phyloP scores from a whole-genome alignment of 495 filamentous ascomycete species.

The Penicillium bovifimosum region DNA sequence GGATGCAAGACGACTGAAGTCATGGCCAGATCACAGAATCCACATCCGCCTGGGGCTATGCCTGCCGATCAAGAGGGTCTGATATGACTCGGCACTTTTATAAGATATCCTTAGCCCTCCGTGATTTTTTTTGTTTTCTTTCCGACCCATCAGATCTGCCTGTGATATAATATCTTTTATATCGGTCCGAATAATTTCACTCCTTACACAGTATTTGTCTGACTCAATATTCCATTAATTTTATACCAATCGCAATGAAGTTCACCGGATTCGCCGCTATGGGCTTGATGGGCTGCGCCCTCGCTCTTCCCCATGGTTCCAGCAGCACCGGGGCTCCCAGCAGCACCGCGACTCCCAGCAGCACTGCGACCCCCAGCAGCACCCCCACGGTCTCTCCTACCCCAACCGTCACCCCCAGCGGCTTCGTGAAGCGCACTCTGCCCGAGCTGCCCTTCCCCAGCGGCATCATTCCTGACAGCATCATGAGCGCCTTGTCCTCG shows the following conservation, averaged over 20 bases:
- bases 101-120: slow-evolving; percentile 6
- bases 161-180: slow-evolving; percentile 2
- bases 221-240: slow-evolving; percentile 3
- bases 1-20: slow-evolving; percentile 10
- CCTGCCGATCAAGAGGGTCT: neutral
- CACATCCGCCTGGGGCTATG: slow-evolving; percentile 1
- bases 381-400: neutral
- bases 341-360: neutral
- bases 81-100: slow-evolving; percentile 1
- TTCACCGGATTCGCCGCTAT: slow-evolving; percentile 16
- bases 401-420: neutral
- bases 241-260: slow-evolving; percentile 16
- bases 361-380: neutral
- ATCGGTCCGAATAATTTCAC: too few relatives aligned
- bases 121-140: neutral
- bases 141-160: neutral
- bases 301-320: slow-evolving; percentile 18
- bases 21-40: slow-evolving; percentile 17
- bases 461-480: neutral
- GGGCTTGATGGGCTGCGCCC: slow-evolving; percentile 27
- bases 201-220: neutral
- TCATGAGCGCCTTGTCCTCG: neutral
- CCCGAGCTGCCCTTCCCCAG: neutral
- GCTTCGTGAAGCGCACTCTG: neutral
- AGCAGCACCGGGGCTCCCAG: neutral